phyloP scores from a whole-genome alignment of 371 early-diverging fungal genomes.

The Spiromyces aspiralis region DNA sequence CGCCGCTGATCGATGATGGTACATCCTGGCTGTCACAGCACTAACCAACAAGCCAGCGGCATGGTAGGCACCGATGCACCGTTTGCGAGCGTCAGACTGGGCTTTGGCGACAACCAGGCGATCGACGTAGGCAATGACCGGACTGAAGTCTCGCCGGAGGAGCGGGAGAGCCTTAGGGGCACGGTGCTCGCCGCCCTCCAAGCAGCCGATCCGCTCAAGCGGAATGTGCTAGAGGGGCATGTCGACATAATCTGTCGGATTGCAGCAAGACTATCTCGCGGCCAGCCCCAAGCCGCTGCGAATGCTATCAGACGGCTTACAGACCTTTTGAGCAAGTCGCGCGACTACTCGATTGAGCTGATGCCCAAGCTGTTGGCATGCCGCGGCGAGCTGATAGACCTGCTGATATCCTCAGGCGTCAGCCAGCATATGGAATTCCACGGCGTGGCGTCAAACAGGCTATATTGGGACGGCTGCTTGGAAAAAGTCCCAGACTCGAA shows the following conservation, averaged over 20 bases:
- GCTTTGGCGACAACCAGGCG: no score
- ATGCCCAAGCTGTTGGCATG: slow-evolving; percentile 55
- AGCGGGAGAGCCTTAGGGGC: not conserved
- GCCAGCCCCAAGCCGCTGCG: not conserved
- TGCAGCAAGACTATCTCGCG: not conserved
- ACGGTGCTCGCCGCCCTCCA: not conserved
- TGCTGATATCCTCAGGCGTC: slow-evolving; percentile 62
- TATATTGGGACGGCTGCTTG: slow-evolving; percentile 25
- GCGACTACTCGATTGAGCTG: slow-evolving; percentile 55
- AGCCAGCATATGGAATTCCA: slow-evolving; percentile 79
- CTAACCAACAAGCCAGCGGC: not conserved
- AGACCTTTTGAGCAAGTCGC: not conserved
- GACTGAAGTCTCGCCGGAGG: not conserved
- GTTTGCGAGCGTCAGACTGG: no score
- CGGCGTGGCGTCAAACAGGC: slow-evolving; percentile 49
- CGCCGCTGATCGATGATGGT: no score
- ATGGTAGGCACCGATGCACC: not conserved
- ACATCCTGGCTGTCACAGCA: not conserved
- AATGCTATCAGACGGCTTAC: not conserved
- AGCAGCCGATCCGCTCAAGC: not conserved
- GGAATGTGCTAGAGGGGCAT: not conserved
- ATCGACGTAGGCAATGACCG: no score
- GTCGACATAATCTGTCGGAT: not conserved
- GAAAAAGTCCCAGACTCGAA: slow-evolving; percentile 61
- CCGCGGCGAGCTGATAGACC: slow-evolving; percentile 56